Evolutionary conservation across 1,284 basidiomycete species (phyloP).

Genomic region (Vanrija sp.): DNA sequence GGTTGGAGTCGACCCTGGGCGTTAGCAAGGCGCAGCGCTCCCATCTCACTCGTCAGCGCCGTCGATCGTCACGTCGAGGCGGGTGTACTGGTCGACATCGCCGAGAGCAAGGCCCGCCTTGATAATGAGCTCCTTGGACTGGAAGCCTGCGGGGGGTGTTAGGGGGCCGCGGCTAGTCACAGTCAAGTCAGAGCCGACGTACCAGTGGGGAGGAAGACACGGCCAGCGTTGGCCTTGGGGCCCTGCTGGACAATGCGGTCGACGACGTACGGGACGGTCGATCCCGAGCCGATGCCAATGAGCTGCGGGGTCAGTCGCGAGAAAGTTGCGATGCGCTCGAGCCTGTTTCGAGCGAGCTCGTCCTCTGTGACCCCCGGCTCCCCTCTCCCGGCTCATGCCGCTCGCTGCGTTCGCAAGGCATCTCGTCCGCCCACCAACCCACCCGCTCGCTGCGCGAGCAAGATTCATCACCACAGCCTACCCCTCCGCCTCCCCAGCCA

Average conservation of each 20-base stretch:
- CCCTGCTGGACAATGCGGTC: constrained; percentile 90
- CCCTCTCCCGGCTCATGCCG: no score
- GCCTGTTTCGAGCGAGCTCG: no score
- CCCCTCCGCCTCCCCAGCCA: not conserved
- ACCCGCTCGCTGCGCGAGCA: no score
- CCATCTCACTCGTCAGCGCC: constrained; percentile 91
- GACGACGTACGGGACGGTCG: constrained; percentile 96
- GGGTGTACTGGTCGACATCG: constrained; percentile 85
- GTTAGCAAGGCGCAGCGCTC: not conserved
- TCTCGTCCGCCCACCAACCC: no score
- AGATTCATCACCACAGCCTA: not conserved
- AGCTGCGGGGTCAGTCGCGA: constrained; percentile 53
- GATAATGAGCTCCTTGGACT: constrained; percentile 92
- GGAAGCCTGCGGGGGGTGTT: constrained; percentile 82
- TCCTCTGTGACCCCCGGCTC: no score
- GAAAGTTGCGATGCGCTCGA: not conserved
- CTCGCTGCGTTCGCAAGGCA: no score
- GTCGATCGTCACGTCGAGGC: constrained; percentile 92
- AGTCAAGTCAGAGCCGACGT: constrained; percentile 18
- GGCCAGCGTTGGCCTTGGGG: constrained; percentile 64
- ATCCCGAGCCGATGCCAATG: constrained; percentile 88
- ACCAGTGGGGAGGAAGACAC: constrained; percentile 89
- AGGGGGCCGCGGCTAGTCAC: no score
- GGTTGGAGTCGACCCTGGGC: constrained; percentile 70
- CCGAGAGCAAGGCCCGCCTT: constrained; percentile 73